Evolutionary conservation across 805 yeast genomes (phyloP).

Genomic region (Spathaspora girioi): DNA sequence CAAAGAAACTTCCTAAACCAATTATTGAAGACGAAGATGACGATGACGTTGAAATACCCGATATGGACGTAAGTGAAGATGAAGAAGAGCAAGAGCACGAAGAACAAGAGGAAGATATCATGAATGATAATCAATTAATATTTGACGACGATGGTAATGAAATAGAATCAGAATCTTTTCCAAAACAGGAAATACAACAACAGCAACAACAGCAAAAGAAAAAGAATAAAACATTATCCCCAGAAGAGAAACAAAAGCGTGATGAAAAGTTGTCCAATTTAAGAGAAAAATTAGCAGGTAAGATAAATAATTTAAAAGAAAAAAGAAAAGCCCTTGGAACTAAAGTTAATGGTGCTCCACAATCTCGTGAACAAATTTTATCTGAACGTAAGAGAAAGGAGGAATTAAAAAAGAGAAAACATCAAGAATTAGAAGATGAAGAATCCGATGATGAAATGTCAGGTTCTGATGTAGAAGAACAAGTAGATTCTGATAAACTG

Average conservation of each 20-base stretch:
- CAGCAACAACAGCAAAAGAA: neutral
- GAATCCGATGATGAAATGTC: conserved; percentile 35
- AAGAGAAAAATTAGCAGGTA: conserved; percentile 73
- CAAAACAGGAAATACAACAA: conserved; percentile 6
- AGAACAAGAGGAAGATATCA: conserved; percentile 17
- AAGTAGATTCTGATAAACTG: conserved; percentile 24
- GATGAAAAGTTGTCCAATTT: conserved; percentile 60
- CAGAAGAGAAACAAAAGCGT: conserved; percentile 48
- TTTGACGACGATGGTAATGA: conserved; percentile 63
- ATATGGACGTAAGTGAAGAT: conserved; percentile 5
- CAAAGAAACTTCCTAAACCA: conserved; percentile 11
- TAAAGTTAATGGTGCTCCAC: conserved; percentile 73
- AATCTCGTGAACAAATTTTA: conserved; percentile 76
- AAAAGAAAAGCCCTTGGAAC: conserved; percentile 92
- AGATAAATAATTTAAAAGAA: conserved; percentile 65
- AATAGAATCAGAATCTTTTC: conserved; percentile 7
- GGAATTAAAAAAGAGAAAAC: conserved; percentile 40
- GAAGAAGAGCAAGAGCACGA: conserved; percentile 11
- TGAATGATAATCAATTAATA: conserved; percentile 32
- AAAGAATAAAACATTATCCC: conserved; percentile 20
- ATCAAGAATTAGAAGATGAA: conserved; percentile 19
- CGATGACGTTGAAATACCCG: conserved; percentile 11
- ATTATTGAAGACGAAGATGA: conserved; percentile 8
- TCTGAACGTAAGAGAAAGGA: conserved; percentile 55
- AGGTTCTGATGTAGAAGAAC: conserved; percentile 20